phyloP scores from a whole-genome alignment of 2,329 filamentous ascomycete genomes.

The Aureobasidium namibiae region DNA sequence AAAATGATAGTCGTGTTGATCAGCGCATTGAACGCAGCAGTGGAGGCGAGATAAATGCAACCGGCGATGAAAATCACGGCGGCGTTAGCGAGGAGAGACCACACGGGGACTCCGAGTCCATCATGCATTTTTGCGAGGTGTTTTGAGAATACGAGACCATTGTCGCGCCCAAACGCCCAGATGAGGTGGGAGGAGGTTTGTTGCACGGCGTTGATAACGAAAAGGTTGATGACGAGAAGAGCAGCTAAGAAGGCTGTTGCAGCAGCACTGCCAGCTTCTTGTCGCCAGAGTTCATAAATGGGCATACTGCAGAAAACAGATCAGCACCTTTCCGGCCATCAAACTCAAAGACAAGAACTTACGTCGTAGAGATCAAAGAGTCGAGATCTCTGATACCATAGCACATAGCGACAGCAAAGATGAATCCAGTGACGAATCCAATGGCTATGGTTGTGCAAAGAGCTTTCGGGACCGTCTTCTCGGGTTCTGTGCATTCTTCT shows the following conservation, averaged over 20 bases:
- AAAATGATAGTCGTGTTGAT: constrained; percentile 18
- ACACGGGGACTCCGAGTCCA: constrained; percentile 46
- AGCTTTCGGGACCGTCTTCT: constrained; percentile 41
- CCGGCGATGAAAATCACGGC: constrained; percentile 35
- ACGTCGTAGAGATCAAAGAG: constrained; percentile 21
- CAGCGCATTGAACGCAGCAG: constrained; percentile 19
- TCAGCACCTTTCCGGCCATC: too few relatives aligned
- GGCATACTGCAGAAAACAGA: neutral
- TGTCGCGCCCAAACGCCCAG: constrained; percentile 48
- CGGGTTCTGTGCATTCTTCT: constrained; percentile 27
- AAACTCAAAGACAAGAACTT: neutral
- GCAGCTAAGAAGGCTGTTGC: neutral
- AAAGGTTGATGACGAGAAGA: neutral
- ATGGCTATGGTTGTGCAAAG: constrained; percentile 43
- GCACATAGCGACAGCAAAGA: constrained; percentile 42
- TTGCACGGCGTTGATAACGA: constrained; percentile 1
- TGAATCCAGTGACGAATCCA: constrained; percentile 42
- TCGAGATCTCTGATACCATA: constrained; percentile 38
- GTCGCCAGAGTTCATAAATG: constrained; percentile 13
- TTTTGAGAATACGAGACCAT: constrained; percentile 45
- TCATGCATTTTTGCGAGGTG: constrained; percentile 44
- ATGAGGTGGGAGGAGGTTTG: constrained; percentile 33
- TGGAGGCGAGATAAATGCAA: constrained; percentile 17
- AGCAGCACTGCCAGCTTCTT: constrained; percentile 5
- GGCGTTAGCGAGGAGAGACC: constrained; percentile 46